Base-by-base conservation (phyloP, 441 rosid species). In the Pelargonium myrrhifolium region DNA sequence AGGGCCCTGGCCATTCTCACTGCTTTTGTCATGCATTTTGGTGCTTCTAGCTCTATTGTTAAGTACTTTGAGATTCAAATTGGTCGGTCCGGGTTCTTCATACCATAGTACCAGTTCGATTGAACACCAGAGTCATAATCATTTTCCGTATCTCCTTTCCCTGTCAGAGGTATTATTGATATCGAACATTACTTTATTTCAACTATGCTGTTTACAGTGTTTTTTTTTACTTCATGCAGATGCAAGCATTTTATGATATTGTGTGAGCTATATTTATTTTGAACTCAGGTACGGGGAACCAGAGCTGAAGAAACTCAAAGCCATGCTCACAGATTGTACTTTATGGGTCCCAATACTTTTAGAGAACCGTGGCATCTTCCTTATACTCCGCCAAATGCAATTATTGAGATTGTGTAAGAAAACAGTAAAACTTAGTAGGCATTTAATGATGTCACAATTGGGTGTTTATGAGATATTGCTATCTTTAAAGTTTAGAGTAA, bases 361-460 rank as follows among this genome's bases (percentile, higher is more conserved):
- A 88, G 97, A 81, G 97, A 94, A 72, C 99, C 96, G 28, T 94
- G 99, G 99, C 92, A 92, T 82, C 97, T 94, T 77, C 99, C 98
- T 55, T 92, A 89, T 71, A 87, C 96, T 71, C 98, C 91, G 70
- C 93, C 99, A 2, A 81, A 86, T 84, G 86, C 96, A 70, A 90
- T 92, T 77, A 89, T 89, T 74, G 94, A 89, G 79, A 89, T 92
- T 62, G 98, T 94, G 99, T 92, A 87, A 88, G 99, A 51, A 72
- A 65, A 53, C 59, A 65, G 21, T 74, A 68, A 59, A 14, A 58
- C 31, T 62, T 68, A 56, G 15, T 4, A 26, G 62, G 6, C 26
- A n/a, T 31, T 35, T 11, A 67, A 39, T 56, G 62, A 35, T 66
- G 62, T 61, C 71, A 58, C 43, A 59, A 49, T 69, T 60, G 69